Conservation (phyloP, 305 asterid genomes). For the Solanum hybrid region DNA sequence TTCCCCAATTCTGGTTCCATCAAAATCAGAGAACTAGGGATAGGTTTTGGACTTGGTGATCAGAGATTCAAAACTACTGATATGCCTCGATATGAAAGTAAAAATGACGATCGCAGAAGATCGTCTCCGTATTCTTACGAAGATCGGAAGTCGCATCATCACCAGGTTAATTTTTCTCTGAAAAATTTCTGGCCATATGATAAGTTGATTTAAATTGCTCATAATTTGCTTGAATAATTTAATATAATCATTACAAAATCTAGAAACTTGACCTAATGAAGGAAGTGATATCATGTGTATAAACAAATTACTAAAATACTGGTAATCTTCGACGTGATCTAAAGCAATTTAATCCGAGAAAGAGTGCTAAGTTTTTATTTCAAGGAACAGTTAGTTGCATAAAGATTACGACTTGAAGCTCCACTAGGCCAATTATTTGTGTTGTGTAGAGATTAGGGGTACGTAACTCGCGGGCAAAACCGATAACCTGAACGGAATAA, state of each 20-base stretch:
- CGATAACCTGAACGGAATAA: not conserved
- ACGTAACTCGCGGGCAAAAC: not conserved
- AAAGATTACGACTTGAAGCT: not conserved
- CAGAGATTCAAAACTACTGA: conserved; percentile 1
- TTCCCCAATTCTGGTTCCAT: not conserved
- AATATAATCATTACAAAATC: no score
- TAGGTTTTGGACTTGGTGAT: not conserved
- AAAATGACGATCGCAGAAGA: conserved; percentile 40
- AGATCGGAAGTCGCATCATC: conserved; percentile 28
- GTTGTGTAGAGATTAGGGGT: not conserved
- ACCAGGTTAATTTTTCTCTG: conserved; percentile 1
- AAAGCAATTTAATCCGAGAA: not conserved
- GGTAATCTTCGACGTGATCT: not conserved
- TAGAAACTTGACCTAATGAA: not conserved
- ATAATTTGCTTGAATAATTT: not conserved
- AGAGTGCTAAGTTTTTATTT: not conserved
- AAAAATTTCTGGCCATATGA: not conserved
- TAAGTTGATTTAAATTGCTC: not conserved
- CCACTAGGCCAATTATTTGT: not conserved
- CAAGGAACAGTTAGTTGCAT: not conserved
- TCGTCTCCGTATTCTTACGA: conserved; percentile 34
- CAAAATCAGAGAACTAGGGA: not conserved
- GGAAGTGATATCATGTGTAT: not conserved
- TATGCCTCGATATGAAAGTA: conserved; percentile 44
- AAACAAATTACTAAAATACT: not conserved